A percentile compares a stretch with the other conserved stretches of the same genome.
phyloP scores from a whole-genome alignment of 140 eudicot species.

The Anethum foeniculum region DNA sequence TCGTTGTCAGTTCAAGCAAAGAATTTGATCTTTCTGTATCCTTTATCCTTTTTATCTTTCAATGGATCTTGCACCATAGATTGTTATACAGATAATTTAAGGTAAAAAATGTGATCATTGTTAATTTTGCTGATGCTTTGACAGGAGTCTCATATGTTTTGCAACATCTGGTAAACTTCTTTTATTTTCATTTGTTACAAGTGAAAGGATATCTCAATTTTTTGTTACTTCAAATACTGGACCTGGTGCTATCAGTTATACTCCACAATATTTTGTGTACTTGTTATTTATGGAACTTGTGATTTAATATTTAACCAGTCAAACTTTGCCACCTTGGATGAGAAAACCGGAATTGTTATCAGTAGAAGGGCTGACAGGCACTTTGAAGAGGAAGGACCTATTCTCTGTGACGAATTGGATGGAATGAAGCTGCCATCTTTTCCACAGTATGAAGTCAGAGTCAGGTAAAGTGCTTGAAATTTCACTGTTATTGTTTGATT shows the following conservation, averaged over 20 bases:
- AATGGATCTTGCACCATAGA: neutral
- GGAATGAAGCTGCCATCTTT: constrained; percentile 82
- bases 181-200: neutral
- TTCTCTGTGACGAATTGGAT: constrained; percentile 87
- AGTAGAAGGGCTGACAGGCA: constrained; percentile 98
- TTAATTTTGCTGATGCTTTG: neutral
- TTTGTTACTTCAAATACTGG: neutral
- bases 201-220: neutral
- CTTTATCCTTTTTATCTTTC: neutral
- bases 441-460: constrained; percentile 89
- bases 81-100: neutral
- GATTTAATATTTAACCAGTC: constrained; percentile 41
- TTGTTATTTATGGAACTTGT: constrained; percentile 3
- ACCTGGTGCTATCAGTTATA: neutral
- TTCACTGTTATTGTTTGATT: neutral
- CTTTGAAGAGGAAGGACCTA: constrained; percentile 96
- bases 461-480: constrained; percentile 47
- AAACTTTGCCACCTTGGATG: constrained; percentile 90
- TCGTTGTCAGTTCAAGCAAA: neutral
- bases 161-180: neutral
- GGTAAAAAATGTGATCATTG: neutral
- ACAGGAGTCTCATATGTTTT: neutral
- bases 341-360: constrained; percentile 73
- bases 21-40: neutral
- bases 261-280: neutral